These are phyloP conservation scores for Mediolabrus comicus DNA, from an alignment of 108 stramenopile genomes.

Conservation along the genomic window DNA sequence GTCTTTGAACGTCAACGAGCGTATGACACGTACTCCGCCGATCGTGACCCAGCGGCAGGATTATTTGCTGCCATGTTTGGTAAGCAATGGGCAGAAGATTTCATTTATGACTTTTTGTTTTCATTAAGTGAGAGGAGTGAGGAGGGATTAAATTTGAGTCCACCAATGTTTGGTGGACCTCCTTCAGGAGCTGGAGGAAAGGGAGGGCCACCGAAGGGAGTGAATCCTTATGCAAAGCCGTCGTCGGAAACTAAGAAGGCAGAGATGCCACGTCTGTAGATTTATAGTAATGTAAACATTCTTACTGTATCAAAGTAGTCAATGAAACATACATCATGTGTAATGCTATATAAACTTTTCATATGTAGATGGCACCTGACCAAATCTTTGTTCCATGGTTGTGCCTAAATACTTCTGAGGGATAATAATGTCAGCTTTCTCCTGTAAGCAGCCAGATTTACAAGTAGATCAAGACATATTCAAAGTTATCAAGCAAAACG, in stretches of 20 bases:
- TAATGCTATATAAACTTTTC: too few species aligned
- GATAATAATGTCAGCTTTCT: too few species aligned
- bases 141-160: slow-evolving; percentile 33
- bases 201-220: slow-evolving; percentile 2
- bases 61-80: slow-evolving; percentile 95
- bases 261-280: not conserved
- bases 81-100: slow-evolving; percentile 87
- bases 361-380: too few species aligned
- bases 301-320: not conserved
- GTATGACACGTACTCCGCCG: slow-evolving; percentile 93
- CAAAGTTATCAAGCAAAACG: too few species aligned
- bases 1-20: slow-evolving; percentile 80
- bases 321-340: too few species aligned
- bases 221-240: slow-evolving; percentile 4
- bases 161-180: slow-evolving; percentile 41
- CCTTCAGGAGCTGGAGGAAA: slow-evolving; percentile 5
- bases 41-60: slow-evolving; percentile 93
- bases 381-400: too few species aligned
- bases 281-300: not conserved
- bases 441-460: too few species aligned
- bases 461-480: not conserved
- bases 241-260: not conserved
- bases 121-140: slow-evolving; percentile 64
- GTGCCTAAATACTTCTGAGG: too few species aligned
- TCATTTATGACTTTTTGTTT: slow-evolving; percentile 91